Conservation (phyloP, 1,284 basidiomycete species). For the Ustilago trichophora region DNA sequence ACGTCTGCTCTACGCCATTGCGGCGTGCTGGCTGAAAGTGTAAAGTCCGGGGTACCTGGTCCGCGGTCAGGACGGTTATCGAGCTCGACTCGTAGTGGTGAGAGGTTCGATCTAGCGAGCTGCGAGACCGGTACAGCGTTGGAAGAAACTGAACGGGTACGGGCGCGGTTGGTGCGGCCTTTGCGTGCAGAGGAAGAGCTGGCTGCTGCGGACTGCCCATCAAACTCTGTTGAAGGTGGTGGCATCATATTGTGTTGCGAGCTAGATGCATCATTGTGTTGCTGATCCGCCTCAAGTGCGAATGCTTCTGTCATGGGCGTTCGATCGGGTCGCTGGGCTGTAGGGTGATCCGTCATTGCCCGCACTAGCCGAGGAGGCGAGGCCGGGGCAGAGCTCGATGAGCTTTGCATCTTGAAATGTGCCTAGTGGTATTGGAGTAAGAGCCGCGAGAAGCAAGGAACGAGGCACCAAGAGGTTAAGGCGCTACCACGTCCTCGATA, state of each 20-base stretch:
- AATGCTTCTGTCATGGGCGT: too few relatives aligned
- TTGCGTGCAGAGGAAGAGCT: slow-evolving; percentile 31
- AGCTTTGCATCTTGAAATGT: background rate
- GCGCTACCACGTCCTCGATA: background rate
- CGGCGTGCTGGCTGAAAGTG: slow-evolving; percentile 24
- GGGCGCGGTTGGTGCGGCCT: slow-evolving; percentile 19
- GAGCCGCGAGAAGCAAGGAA: too few relatives aligned
- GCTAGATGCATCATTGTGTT: background rate
- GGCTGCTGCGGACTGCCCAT: slow-evolving; percentile 5
- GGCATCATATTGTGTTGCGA: slow-evolving; percentile 2
- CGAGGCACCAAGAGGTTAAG: too few relatives aligned
- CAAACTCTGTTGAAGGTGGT: background rate
- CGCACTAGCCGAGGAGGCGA: slow-evolving; percentile 29
- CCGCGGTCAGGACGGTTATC: slow-evolving; percentile 32
- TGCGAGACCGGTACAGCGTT: slow-evolving; percentile 32
- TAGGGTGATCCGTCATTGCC: slow-evolving; percentile 15
- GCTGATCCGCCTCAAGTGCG: too few relatives aligned
- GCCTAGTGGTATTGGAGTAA: too few relatives aligned
- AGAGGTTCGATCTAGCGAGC: slow-evolving; percentile 15
- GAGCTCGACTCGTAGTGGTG: slow-evolving; percentile 10
- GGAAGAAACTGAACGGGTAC: slow-evolving; percentile 43
- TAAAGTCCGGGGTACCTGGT: slow-evolving; percentile 52
- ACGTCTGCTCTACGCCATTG: slow-evolving; percentile 37
- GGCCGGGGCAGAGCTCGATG: background rate
- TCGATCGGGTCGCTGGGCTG: background rate